These are phyloP conservation scores for Colletotrichum plurivorum DNA, from an alignment of 2,329 filamentous ascomycete genomes.

Conservation along the genomic window DNA sequence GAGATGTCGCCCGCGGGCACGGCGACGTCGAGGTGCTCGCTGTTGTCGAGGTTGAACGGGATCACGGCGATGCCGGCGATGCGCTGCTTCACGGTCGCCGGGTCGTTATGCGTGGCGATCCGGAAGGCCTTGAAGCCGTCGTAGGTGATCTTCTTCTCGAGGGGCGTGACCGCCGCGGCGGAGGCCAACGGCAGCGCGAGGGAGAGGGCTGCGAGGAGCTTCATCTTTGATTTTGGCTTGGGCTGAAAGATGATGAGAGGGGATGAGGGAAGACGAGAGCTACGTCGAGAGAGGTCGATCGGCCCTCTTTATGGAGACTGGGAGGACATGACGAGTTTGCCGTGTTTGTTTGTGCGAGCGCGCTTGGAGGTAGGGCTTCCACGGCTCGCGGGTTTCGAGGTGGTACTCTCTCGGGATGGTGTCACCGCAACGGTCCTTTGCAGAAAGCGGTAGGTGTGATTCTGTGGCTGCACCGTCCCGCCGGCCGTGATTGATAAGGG, in stretches of 20 bases:
- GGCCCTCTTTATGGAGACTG: slow-evolving; percentile 12
- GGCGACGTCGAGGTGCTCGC: slow-evolving; percentile 44
- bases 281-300: neutral
- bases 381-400: neutral
- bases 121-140: slow-evolving; percentile 57
- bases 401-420: neutral
- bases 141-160: slow-evolving; percentile 44
- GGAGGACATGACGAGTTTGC: neutral
- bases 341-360: too few relatives aligned
- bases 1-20: slow-evolving; percentile 44
- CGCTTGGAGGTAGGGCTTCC: rapidly evolving
- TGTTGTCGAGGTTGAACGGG: slow-evolving; percentile 38
- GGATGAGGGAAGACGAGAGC: neutral
- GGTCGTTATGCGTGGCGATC: slow-evolving; percentile 59
- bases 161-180: slow-evolving; percentile 22
- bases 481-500: slow-evolving; percentile 12
- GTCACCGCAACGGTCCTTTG: slow-evolving; percentile 14
- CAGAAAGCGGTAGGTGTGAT: slow-evolving; percentile 40
- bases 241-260: neutral
- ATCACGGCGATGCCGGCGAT: slow-evolving; percentile 45
- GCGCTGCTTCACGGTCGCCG: slow-evolving; percentile 51
- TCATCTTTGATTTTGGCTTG: slow-evolving; percentile 17
- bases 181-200: slow-evolving; percentile 36
- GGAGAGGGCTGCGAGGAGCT: slow-evolving; percentile 31
- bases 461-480: slow-evolving; percentile 11